Evolutionary conservation across 2,329 filamentous ascomycete species (phyloP), one percentile per base, ranked within the genome.

Genomic region (Penicillium sp.): DNA sequence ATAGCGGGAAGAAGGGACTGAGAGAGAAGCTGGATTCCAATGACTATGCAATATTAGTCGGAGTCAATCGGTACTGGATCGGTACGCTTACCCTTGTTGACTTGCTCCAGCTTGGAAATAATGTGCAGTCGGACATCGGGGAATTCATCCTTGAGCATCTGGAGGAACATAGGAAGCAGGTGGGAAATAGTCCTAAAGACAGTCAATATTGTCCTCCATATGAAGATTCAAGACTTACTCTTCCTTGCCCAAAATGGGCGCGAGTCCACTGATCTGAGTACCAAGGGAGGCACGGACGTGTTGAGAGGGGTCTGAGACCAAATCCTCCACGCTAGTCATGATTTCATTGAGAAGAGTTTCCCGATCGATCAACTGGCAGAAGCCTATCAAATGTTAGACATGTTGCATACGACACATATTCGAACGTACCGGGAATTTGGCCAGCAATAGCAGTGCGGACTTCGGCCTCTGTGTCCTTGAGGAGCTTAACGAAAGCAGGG

Each of bases 61-160:
- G 27, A 11, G 14, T 16, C 27, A 4, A n/a, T 8, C 4, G 13
- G 11, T 7, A 14, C 16, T 11, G n/a, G 16, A 40, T 36, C 11
- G n/a, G 7, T 18, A 5, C 5, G 38, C 14, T 60, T 80, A 92
- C 90, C 90, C 78, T 97, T 91, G 79, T 99, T 99, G 61, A 99
- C 94, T 60, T 95, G 85, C 79, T 99, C 95, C 52, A 99, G 86
- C 78, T 99, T 99, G n/a, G 94, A 97, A 70, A 99, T 99, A 74
- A 99, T 99, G 78, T 99, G 96, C 56, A 99, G 86, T 59, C 94
- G 89, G 48, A 99, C 94, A 72, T 99, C 94, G 21, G 94, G 94
- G 75, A 97, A 97, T 71, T 99, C 94, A 69, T 99, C 94, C 83
- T 97, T 99, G 67, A 99, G 87, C 94, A 99, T 99, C 75, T 96